phyloP scores from a whole-genome alignment of 129 eudicot genomes.

The Helianthus tuberosus region DNA sequence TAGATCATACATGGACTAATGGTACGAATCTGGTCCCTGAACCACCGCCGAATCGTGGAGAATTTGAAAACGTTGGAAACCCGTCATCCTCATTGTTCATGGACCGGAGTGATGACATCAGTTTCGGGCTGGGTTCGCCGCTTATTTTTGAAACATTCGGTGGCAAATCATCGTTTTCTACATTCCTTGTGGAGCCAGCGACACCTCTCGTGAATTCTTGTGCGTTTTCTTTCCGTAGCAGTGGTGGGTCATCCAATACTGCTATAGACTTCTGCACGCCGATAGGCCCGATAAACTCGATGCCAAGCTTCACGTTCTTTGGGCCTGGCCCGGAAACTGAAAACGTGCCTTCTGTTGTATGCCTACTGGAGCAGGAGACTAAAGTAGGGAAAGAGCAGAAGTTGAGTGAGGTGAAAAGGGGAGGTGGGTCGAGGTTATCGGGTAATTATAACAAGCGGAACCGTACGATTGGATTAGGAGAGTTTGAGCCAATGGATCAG shows the following conservation, averaged over 20 bases:
- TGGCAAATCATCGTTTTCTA: constrained; percentile 69
- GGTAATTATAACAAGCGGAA: constrained; percentile 75
- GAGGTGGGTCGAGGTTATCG: constrained; percentile 35
- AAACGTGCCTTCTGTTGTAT: constrained; percentile 25
- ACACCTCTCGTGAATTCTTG: constrained; percentile 45
- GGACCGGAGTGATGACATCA: constrained; percentile 55
- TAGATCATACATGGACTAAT: constrained; percentile 71
- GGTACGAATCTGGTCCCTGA: constrained; percentile 2
- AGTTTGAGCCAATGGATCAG: constrained; percentile 67
- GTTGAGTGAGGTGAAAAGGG: constrained; percentile 45
- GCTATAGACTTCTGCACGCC: constrained; percentile 55
- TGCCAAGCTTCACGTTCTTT: constrained; percentile 77
- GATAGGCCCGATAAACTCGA: constrained; percentile 42
- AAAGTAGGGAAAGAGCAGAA: constrained; percentile 31
- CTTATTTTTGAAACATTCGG: constrained; percentile 40
- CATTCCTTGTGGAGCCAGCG: constrained; percentile 58
- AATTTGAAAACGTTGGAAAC: constrained; percentile 27
- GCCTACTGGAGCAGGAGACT: constrained; percentile 25
- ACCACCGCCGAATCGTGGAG: constrained; percentile 12
- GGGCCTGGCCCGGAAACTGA: constrained; percentile 37
- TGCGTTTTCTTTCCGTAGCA: constrained; percentile 65
- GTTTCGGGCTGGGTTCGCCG: constrained; percentile 59
- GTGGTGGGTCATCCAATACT: constrained; percentile 45
- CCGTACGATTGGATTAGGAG: constrained; percentile 85
- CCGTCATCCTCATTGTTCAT: constrained; percentile 38